Evolutionary conservation across 1,284 basidiomycete genomes (phyloP).

Genomic region (Ceratobasidium sp.): DNA sequence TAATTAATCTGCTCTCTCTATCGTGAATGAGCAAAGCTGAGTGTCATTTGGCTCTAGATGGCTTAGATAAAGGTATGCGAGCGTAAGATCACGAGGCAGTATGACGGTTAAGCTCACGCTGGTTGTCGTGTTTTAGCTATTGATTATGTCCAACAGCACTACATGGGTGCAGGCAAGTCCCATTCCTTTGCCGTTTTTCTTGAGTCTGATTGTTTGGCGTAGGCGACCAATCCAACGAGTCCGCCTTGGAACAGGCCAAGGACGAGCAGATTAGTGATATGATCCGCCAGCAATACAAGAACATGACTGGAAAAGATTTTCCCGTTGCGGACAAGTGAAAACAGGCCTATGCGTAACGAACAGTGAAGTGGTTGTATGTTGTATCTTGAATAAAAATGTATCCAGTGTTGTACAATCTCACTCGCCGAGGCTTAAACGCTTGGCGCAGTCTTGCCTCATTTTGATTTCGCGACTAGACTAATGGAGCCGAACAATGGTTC

Average conservation of each 20-base stretch:
- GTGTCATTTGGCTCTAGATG: slow-evolving; percentile 16
- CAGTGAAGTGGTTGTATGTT: not conserved
- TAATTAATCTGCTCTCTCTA: not conserved
- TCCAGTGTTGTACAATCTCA: not conserved
- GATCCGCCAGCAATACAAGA: slow-evolving; percentile 46
- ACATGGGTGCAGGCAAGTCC: slow-evolving; percentile 44
- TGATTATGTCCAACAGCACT: slow-evolving; percentile 48
- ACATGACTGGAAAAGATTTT: slow-evolving; percentile 40
- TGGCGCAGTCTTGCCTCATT: too few species aligned
- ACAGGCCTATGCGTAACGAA: not conserved
- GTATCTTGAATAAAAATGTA: slow-evolving; percentile 12
- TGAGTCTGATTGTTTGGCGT: not conserved
- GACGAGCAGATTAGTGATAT: slow-evolving; percentile 50
- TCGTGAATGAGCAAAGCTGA: slow-evolving; percentile 8
- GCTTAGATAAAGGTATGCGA: slow-evolving; percentile 44
- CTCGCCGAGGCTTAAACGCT: too few species aligned
- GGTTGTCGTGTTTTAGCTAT: slow-evolving; percentile 23
- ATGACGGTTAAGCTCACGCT: not conserved
- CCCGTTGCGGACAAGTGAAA: slow-evolving; percentile 43
- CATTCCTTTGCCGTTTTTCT: not conserved
- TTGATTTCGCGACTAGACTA: too few species aligned
- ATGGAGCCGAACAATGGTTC: too few species aligned
- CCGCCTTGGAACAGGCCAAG: slow-evolving; percentile 49
- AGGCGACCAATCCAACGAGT: slow-evolving; percentile 49
- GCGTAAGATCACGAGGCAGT: too few species aligned